Base-by-base conservation (phyloP, 139 green algal species). In the Micractinium sp. region DNA sequence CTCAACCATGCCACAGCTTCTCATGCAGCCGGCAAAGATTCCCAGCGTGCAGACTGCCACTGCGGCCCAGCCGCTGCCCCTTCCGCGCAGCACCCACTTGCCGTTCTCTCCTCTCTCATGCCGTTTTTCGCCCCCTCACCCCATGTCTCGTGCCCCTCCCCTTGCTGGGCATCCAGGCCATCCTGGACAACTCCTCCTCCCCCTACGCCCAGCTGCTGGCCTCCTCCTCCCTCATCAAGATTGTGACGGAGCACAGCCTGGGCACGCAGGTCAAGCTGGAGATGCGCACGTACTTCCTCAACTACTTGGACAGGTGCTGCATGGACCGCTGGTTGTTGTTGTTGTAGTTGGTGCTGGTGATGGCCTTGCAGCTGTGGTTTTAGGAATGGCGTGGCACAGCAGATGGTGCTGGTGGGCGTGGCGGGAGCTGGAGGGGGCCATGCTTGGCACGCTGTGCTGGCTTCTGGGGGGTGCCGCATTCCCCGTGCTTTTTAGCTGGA, bases 201-300 rank as follows among this genome's bases (percentile, higher is more conserved):
- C 94, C 97, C 0, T 99, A 99, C 93, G 98, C 98, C 9, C 98
- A 99, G 88, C 90, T 98, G 33, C 91, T 99, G 81, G 97, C 97
- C 4, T 93, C 94, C 20, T 96, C 95, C 35, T 97, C 92, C 85
- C 91, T 99, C 47, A 92, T 99, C 20, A 98, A 98, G 88, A 90
- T 99, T 56, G 93, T 98, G 16, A 98, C 97, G 23, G 98, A 99
- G 76, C 94, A 98, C 82, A 92, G 91, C 0, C 89, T 99, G 19
- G 95, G 89, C 47, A 38, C 80, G 41, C 66, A 80, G 20, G 90
- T 97, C 1, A 94, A 94, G 25, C 88, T 95, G 29, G 97, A 98
- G 66, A 98, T 98, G 95, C 94, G 96, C 53, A 90, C 92, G 36
- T 98, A 98, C 92, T 98, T 99, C 85, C 76, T 98, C 56, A n/a